Conservation (phyloP, 805 yeast genomes). For the Ogataea thermomethanolica region DNA sequence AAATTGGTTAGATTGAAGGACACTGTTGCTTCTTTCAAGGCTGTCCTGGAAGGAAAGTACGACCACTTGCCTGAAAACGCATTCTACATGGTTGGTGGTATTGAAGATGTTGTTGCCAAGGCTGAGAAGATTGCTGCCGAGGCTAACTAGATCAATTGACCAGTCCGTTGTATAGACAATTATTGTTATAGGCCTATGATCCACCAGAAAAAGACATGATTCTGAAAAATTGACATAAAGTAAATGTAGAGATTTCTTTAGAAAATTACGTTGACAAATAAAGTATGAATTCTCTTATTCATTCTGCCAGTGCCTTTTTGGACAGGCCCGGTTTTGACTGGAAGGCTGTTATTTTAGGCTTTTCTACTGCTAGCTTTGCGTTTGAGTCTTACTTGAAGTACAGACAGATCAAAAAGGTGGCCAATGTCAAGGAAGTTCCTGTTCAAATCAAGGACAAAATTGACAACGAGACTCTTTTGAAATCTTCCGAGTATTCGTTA, state of each 20-base stretch:
- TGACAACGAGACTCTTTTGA: slow-evolving; percentile 66
- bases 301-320: slow-evolving; percentile 44
- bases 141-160: slow-evolving; percentile 48
- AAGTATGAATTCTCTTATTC: slow-evolving; percentile 28
- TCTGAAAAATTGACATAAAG: slow-evolving; percentile 6
- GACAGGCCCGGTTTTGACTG: slow-evolving; percentile 74
- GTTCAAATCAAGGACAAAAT: slow-evolving; percentile 62
- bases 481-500: slow-evolving; percentile 73
- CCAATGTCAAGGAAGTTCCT: slow-evolving; percentile 56
- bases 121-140: slow-evolving; percentile 98
- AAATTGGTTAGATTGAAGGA: slow-evolving; percentile 95
- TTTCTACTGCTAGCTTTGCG: slow-evolving; percentile 67
- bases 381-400: slow-evolving; percentile 72
- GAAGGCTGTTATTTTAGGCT: slow-evolving; percentile 71
- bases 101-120: slow-evolving; percentile 97
- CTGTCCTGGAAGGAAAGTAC: slow-evolving; percentile 96
- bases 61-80: slow-evolving; percentile 99
- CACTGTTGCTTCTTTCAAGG: slow-evolving; percentile 92
- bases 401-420: slow-evolving; percentile 71
- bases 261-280: neutral
- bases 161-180: slow-evolving; percentile 19
- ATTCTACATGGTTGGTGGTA: slow-evolving; percentile 99
- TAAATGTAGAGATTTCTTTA: neutral
- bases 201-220: slow-evolving; percentile 14
- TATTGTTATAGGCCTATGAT: slow-evolving; percentile 17